Evolutionary conservation across 257 asterid species (phyloP).

Genomic region (Solanum etuberosum): DNA sequence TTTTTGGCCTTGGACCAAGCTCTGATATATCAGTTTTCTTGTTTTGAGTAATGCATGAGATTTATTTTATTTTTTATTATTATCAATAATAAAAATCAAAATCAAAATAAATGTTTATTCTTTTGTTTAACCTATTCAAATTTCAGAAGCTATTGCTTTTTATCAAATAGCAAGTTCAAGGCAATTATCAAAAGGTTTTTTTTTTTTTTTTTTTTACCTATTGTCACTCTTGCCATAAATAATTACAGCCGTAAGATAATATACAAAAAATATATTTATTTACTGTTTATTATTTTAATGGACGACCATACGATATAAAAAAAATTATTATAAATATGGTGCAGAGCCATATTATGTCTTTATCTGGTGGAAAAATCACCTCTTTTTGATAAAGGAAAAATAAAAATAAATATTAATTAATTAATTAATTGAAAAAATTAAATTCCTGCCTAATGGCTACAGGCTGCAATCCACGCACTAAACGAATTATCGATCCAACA

Average conservation of each 20-base stretch:
- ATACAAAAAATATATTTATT: neutral
- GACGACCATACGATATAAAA: no score
- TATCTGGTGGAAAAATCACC: neutral
- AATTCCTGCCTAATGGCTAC: neutral
- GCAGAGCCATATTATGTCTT: neutral
- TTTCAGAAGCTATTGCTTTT: neutral
- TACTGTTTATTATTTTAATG: neutral
- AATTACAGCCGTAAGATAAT: neutral
- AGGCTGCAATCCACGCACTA: neutral
- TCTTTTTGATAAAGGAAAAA: no score
- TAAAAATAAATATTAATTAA: no score
- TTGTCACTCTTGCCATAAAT: neutral
- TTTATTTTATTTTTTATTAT: neutral
- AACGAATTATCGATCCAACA: neutral
- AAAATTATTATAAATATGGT: no score
- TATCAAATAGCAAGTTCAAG: neutral
- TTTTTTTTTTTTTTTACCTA: neutral
- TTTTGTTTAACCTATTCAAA: neutral
- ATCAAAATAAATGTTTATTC: neutral
- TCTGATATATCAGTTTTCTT: neutral
- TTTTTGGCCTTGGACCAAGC: neutral
- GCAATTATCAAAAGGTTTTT: neutral
- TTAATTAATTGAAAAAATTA: no score
- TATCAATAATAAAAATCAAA: neutral
- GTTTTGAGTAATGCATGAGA: neutral